Base-by-base conservation (phyloP, 2,329 filamentous ascomycete genomes). In the Neocucurbitaria cava region DNA sequence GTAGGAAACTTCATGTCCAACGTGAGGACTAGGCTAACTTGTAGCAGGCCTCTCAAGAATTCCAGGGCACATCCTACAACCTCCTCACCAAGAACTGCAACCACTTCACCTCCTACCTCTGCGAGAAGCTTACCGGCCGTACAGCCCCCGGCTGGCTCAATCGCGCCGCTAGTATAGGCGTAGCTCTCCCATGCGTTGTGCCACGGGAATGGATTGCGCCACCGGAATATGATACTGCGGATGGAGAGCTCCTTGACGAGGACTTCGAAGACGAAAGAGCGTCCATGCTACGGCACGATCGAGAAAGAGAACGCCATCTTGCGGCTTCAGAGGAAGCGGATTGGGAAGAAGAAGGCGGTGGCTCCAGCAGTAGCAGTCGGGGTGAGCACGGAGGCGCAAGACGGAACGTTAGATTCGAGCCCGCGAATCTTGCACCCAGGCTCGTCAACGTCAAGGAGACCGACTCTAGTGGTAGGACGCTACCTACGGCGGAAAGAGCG, bases 31-130 rank as follows among this genome's bases (percentile, higher is more conserved):
- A 35, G 41, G 38, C 62, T 71, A 54, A 69, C 58, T 8, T n/a
- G 10, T 5, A 3, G 9, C 52, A 78, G 72, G 88, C 88, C 11
- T 91, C 88, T 1, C 83, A 89, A 38, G 83, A 88, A 62, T 96
- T 95, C 66, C 82, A 87, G 52, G 91, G 91, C 21, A 87, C 87
- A 0, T 84, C 84, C 13, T 95, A 96, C 76, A 94, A 95, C 68
- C 83, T 96, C 13, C 82, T 96, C 40, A 92, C 88, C 18, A 87
- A 87, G 65, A 96, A 96, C 75, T 96, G 91, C 82, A 96, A 96
- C 73, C 91, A 96, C 73, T 96, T 96, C 73, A 94, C 91, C 2
- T 87, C 86, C 18, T 86, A 89, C 66, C 82, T 96, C 17, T 92
- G 89, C 75, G 81, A 88, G 71, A 85, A 85, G 62, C 82, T 96